Base-by-base conservation (phyloP, 2,329 filamentous ascomycete genomes). In the Cladosporium sp. region DNA sequence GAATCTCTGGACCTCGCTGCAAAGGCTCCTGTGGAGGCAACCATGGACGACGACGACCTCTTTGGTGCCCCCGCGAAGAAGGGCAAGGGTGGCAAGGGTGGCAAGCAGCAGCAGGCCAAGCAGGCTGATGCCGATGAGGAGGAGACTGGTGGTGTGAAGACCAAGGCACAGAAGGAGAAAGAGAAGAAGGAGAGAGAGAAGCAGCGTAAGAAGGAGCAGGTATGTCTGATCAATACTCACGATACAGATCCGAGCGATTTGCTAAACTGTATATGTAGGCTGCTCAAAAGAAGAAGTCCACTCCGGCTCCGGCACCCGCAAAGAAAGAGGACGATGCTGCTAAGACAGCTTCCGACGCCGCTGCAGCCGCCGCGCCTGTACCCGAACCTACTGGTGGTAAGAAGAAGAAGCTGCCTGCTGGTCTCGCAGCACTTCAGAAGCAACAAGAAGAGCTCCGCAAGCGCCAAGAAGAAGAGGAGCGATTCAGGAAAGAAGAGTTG, bases 101-200 rank as follows among this genome's bases (percentile, higher is more conserved):
- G 70, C 44, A 71, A 76, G 67, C 69, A 77, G 65, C 69, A 81
- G 62, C 70, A 74, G 66, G 60, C 74, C 33, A 75, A 75, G 14
- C 80, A 75, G 18, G 84, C 80, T 28, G 84, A 82, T 6, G 84
- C 82, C 7, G 84, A 82, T 21, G 83, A 80, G 12, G 86, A 78
- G 8, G 84, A 83, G 4, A 82, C 83, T 66, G 89, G 89, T 53
- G 86, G 88, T 64, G 85, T 98, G 58, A 88, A 98, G 81, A 96
- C 92, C 46, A 99, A 98, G 86, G 95, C 96, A 66, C 93, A 99
- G 82, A 99, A 99, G 83, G 95, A 99, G 79, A 96, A 92, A 80
- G 85, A 94, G 75, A 98, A 94, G 86, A 99, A 97, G 82, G 95
- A 99, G 83, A 89, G 92, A 68, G 95, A 99, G 83, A 99, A 99